phyloP scores from a whole-genome alignment of 441 rosid species.

The Erysimum cheiri region DNA sequence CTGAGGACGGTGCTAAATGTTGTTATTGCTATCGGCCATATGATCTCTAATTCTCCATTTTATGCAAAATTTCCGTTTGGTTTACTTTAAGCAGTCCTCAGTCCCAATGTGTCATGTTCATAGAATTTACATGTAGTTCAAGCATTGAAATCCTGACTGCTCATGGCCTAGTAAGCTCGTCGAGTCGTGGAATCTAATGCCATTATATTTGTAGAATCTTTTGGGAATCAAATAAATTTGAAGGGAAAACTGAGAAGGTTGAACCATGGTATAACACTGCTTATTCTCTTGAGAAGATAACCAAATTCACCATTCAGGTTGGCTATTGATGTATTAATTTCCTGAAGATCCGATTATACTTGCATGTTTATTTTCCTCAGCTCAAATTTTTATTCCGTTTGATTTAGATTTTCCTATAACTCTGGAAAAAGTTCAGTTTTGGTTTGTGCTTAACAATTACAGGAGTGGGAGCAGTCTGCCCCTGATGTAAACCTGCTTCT shows the following conservation, averaged over 20 bases:
- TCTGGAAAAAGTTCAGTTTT: not conserved
- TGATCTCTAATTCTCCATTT: not conserved
- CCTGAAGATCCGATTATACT: not conserved
- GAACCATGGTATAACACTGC: conserved; percentile 97
- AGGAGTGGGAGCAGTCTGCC: conserved; percentile 79
- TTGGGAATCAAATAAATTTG: conserved; percentile 91
- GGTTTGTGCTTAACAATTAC: conserved; percentile 29
- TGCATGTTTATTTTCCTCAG: not conserved
- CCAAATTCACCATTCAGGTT: conserved; percentile 65
- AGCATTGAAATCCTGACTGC: not conserved
- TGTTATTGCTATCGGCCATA: not conserved
- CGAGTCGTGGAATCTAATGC: conserved; percentile 28
- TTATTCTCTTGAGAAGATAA: conserved; percentile 69
- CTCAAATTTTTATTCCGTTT: not conserved
- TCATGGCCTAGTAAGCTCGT: not conserved
- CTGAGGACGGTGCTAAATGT: not conserved
- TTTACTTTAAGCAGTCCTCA: conserved; percentile 7
- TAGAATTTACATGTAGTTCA: conserved; percentile 12
- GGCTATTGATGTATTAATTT: conserved; percentile 30
- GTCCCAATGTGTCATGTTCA: conserved; percentile 7
- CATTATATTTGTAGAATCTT: conserved; percentile 65
- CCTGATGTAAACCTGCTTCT: conserved; percentile 73
- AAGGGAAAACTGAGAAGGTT: conserved; percentile 68
- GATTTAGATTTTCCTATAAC: conserved; percentile 7
- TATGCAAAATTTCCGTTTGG: not conserved